A percentile compares a stretch with the other conserved stretches of the same genome.
Evolutionary conservation across 441 rosid species (phyloP).

Genomic region (Metrosideros polymorpha): DNA sequence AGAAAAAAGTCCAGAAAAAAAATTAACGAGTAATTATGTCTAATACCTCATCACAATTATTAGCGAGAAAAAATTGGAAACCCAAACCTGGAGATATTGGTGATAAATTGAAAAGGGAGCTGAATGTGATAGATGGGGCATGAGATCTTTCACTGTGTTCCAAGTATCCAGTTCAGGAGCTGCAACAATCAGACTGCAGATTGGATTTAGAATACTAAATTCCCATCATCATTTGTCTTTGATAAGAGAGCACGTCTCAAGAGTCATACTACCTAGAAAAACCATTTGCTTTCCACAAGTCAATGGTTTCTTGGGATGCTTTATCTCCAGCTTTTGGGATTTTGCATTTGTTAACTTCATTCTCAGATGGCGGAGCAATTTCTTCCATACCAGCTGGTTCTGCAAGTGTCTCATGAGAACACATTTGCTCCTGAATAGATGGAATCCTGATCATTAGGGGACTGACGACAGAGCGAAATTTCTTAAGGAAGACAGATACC

Average conservation of each 20-base stretch:
- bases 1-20: neutral
- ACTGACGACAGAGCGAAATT: neutral
- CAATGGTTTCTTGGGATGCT: conserved; percentile 47
- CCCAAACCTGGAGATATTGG: conserved; percentile 77
- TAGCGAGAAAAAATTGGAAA: neutral
- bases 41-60: neutral
- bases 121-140: conserved; percentile 73
- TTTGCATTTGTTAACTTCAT: conserved; percentile 32
- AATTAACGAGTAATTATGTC: neutral
- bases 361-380: conserved; percentile 26
- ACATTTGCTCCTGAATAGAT: conserved; percentile 27
- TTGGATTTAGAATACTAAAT: neutral
- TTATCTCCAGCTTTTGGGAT: conserved; percentile 61
- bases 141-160: conserved; percentile 51
- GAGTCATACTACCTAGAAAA: conserved; percentile 57
- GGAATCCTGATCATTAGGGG: conserved; percentile 1
- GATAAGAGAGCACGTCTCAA: neutral
- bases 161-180: conserved; percentile 82
- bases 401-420: conserved; percentile 1
- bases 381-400: conserved; percentile 29
- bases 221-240: neutral
- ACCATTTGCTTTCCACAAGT: conserved; percentile 74
- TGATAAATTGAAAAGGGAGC: conserved; percentile 89
- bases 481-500: conserved; percentile 1
- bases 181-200: conserved; percentile 68